A percentile compares a stretch with the other conserved stretches of the same genome.
These are phyloP conservation scores for Phialophora expanda DNA, from an alignment of 2,329 filamentous ascomycete species.

Conservation along the genomic window DNA sequence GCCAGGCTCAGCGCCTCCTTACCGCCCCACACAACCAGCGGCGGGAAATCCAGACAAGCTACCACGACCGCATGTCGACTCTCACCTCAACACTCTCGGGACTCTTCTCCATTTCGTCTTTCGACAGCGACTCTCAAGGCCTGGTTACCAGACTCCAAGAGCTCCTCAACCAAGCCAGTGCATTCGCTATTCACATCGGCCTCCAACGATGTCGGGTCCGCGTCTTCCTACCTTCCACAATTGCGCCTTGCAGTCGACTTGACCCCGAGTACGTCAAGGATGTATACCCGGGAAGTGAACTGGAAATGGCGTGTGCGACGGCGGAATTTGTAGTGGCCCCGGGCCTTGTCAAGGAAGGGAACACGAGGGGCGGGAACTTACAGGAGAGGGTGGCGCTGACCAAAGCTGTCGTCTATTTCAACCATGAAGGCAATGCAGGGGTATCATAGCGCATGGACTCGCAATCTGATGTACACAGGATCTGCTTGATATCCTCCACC, in stretches of 20 bases:
- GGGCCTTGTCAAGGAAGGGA: neutral
- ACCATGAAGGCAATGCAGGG: neutral
- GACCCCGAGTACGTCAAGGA: slow-evolving; percentile 1
- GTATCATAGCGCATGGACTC: neutral
- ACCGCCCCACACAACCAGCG: neutral
- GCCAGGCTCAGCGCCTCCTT: neutral
- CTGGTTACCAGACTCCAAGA: neutral
- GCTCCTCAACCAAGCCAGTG: neutral
- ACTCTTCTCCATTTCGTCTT: neutral
- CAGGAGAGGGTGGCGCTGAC: neutral
- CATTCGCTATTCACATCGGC: neutral
- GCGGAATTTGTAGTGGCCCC: slow-evolving; percentile 1
- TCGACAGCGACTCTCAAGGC: neutral
- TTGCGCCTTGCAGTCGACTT: neutral
- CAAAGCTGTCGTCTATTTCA: slow-evolving; percentile 6
- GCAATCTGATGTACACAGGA: neutral
- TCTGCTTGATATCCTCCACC: no score
- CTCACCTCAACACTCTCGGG: neutral
- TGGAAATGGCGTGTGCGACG: neutral
- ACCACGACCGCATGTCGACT: neutral
- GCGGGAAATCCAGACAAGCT: neutral
- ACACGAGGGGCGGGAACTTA: neutral
- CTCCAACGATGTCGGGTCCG: slow-evolving; percentile 1
- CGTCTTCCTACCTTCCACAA: neutral
- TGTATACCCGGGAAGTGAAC: neutral